These are phyloP conservation scores for Diplodia corticola DNA, from an alignment of 2,329 filamentous ascomycete genomes.

Conservation along the genomic window DNA sequence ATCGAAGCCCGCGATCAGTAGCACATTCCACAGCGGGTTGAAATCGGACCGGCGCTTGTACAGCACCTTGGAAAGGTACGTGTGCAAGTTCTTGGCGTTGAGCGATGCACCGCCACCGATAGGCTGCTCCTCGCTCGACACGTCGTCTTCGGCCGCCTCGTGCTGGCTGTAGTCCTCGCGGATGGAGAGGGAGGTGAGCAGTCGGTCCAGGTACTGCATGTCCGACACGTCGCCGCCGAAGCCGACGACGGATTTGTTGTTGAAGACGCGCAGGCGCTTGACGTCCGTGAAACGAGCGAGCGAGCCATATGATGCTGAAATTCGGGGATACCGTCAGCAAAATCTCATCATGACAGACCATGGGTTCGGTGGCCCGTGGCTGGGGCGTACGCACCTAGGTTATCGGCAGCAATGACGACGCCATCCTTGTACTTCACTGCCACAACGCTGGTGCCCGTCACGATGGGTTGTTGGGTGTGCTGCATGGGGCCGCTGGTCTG, in stretches of 20 bases:
- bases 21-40: conserved; percentile 95
- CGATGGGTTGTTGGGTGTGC: conserved; percentile 88
- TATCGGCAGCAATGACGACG: conserved; percentile 95
- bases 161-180: conserved; percentile 74
- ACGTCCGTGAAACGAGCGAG: conserved; percentile 93
- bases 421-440: conserved; percentile 95
- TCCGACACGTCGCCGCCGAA: conserved; percentile 97
- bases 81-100: conserved; percentile 92
- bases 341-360: background rate
- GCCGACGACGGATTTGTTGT: conserved; percentile 79
- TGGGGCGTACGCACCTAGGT: conserved; percentile 69
- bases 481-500: conserved; percentile 70
- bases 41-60: conserved; percentile 94
- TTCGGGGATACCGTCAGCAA: background rate
- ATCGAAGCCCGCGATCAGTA: conserved; percentile 81
- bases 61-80: conserved; percentile 92
- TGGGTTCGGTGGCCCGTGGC: background rate
- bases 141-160: conserved; percentile 36
- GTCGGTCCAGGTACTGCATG: conserved; percentile 97
- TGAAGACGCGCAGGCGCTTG: conserved; percentile 90
- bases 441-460: conserved; percentile 94
- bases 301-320: conserved; percentile 91
- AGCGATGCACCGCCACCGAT: conserved; percentile 52
- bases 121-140: conserved; percentile 36
- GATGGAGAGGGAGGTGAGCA: conserved; percentile 83